A percentile compares a stretch with the other conserved stretches of the same genome.
These are phyloP conservation scores for Gentiana dahurica DNA, from an alignment of 257 asterid genomes.

Conservation along the genomic window DNA sequence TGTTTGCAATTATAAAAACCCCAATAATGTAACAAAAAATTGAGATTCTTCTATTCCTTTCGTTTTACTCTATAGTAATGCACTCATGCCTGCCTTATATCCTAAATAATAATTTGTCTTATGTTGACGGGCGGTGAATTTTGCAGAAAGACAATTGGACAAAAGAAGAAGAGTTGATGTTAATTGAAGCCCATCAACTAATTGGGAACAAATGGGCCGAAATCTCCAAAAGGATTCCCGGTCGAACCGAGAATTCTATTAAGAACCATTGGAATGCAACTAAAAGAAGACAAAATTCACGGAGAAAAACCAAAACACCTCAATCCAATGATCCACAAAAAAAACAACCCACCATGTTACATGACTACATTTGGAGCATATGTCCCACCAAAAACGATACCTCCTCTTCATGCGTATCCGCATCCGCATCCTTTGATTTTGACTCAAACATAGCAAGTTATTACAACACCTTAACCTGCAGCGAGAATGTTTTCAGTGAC, in stretches of 20 bases:
- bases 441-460: too few species aligned
- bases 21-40: too few species aligned
- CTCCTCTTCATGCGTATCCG: neutral
- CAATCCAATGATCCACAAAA: constrained; percentile 2
- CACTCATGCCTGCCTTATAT: too few species aligned
- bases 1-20: too few species aligned
- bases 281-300: constrained; percentile 43
- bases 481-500: too few species aligned
- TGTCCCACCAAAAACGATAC: constrained; percentile 10
- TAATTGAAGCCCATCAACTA: constrained; percentile 42
- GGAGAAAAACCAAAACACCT: constrained; percentile 27
- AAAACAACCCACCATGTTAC: constrained; percentile 31
- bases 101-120: too few species aligned
- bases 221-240: constrained; percentile 57
- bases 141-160: constrained; percentile 61
- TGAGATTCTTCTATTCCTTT: too few species aligned
- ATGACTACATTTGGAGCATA: constrained; percentile 40
- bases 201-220: constrained; percentile 69
- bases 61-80: too few species aligned
- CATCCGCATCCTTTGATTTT: neutral
- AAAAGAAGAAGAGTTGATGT: constrained; percentile 55
- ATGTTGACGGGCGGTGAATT: neutral
- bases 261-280: constrained; percentile 90
- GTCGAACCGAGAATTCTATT: constrained; percentile 71
- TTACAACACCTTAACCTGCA: too few species aligned